Evolutionary conservation across 305 asterid genomes (phyloP).

Genomic region (Fraxinus nigra): DNA sequence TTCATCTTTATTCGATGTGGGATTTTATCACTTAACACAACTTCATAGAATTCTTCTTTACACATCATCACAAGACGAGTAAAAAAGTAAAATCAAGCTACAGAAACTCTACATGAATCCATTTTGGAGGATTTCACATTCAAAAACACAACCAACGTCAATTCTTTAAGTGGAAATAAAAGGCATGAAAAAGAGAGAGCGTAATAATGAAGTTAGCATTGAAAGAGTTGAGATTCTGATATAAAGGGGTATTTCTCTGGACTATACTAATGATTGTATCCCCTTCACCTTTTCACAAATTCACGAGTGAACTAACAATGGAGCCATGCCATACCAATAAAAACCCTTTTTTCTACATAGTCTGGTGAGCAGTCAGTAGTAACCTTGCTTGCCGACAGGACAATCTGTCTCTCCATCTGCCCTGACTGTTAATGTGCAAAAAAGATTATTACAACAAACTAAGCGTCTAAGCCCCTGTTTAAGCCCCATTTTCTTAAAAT

Average conservation of each 20-base stretch:
- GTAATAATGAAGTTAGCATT: constrained; percentile 37
- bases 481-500: too few relatives aligned
- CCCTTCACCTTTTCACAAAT: constrained; percentile 29
- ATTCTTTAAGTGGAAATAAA: constrained; percentile 16
- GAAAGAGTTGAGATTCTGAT: constrained; percentile 44
- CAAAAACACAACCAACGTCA: constrained; percentile 8
- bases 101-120: background rate
- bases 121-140: constrained; percentile 25
- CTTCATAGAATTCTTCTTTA: background rate
- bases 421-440: background rate
- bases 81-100: constrained; percentile 5
- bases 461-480: background rate
- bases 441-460: background rate
- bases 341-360: constrained; percentile 28
- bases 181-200: constrained; percentile 15
- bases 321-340: constrained; percentile 34
- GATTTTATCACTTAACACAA: too few relatives aligned
- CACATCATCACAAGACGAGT: background rate
- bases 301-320: constrained; percentile 28
- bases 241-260: constrained; percentile 31
- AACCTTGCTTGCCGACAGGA: constrained; percentile 24
- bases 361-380: constrained; percentile 53
- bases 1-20: too few relatives aligned
- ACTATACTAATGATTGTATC: constrained; percentile 39
- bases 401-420: constrained; percentile 17